Evolutionary conservation across 2,329 filamentous ascomycete species (phyloP), one percentile per base, ranked within the genome.

Genomic region (Pseudogymnoascus sp.): DNA sequence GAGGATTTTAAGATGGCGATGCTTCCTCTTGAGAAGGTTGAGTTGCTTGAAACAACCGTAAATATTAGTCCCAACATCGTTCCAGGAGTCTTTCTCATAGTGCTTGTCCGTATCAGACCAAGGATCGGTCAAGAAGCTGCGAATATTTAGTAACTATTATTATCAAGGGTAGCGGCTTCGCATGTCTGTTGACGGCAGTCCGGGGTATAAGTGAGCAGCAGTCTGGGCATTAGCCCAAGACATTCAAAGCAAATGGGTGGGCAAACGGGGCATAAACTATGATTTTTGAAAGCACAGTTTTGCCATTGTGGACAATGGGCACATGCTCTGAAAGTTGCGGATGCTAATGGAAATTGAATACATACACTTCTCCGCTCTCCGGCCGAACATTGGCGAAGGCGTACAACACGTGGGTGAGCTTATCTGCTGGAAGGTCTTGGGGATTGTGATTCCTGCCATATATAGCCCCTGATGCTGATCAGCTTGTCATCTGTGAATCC

Each of bases 41-140:
- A 96, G 83, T 76, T 96, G 91, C 79, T 96, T 96, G 67, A 95
- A 75, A 73, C 90, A 93, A 61, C 93, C 93, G 73, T 96, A 96
- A 37, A 96, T 80, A 74, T 97, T 96, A 65, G 82, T 89, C 59
- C 90, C 91, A 0, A 74, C 70, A 65, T 91, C 87, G 67, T 89
- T 87, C 86, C 86, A 88, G 56, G 80, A 84, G 72, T 88, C 86
- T n/a, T 80, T 81, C 21, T 86, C 82, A 79, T 81, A 87, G 73
- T 87, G 85, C 59, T 92, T 96, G 69, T 95, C 89, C 1, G 82
- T 85, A 73, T 88, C 86, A 59, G 85, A 81, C 84, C 85, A 88
- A 4, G 76, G 69, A 70, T 88, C 85, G 6, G 84, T 87, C 66
- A 88, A 74, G 69, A 82, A 74, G 31, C 70, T 74, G 47, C 14